Evolutionary conservation across 805 yeast genomes (phyloP), one percentile per base, ranked within the genome.

Genomic region (Peterozyma toletana): DNA sequence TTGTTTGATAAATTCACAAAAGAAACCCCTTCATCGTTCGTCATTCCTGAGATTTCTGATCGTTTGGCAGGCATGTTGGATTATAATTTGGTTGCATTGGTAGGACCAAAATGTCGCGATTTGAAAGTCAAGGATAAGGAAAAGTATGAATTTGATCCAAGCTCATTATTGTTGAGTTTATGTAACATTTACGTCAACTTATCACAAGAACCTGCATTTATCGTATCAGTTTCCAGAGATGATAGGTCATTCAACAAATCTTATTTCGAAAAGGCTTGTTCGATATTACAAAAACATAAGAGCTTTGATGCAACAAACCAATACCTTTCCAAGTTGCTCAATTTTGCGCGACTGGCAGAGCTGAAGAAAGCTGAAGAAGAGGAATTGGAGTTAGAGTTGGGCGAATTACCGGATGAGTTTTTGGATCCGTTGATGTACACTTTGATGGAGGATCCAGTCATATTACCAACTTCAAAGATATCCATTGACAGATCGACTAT

Each of bases 361-460:
- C 57, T 62, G 35, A 75, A 78, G 41, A 75, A 78, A 55, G 53
- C 69, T 30, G 67, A 67, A 11, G 91, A 85, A 48, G 95, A 84
- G 52, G 86, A 79, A 49, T 95, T 87, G 57, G 97, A 91, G 50
- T 57, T 78, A 49, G 96, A 88, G 58, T 71, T 87, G 52, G 97
- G 96, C 21, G 99, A 93, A 42, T 76, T 86, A 14, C 99, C 99
- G 0, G 99, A 93, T 59, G 98, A 93, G 60, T 93, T 83, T 58
- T 75, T 93, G 53, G 99, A 93, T 68, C 99, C 99, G 11, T 75
- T 93, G 54, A 91, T 93, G 98, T 93, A 73, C 62, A 86, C 96
- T 1, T 59, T 93, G 40, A 93, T 93, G 99, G 85, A 81, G 53
- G 95, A 93, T 59, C 99, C 99, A 0, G 99, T 93, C 4, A 83